Evolutionary conservation across 306 rosid genomes (phyloP), one percentile per base, ranked within the genome.

Genomic region (Quercus alba): DNA sequence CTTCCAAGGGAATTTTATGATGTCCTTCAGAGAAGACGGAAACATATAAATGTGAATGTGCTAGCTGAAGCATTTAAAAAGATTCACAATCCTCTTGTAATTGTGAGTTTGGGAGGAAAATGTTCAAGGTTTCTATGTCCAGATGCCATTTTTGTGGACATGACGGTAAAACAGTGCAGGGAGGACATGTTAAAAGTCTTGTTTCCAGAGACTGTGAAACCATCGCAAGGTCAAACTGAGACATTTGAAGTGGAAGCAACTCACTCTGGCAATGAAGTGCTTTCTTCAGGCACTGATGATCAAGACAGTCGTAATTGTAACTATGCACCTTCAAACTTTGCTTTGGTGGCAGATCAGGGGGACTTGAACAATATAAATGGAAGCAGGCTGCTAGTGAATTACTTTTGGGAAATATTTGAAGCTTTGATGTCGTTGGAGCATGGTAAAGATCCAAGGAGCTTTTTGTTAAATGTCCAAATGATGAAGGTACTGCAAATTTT

Each of bases 51-150:
- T 23, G 44, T 84, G 46, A 70, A 79, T 25, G 85, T 66, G 69
- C 57, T 85, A 59, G 93, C 91, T 2, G 79, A 76, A 75, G 90
- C 90, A 46, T 85, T 92, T 68, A 78, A 81, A 71, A 28, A 66
- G 75, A 70, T 87, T 56, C 85, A 57, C 61, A 87, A 92, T 82
- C 85, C 91, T 38, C 76, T 92, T 81, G 89, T 90, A 2, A 70
- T 86, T 79, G 91, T 81, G 26, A 71, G 78, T 51, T 78, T 83
- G 31, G 57, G 73, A 54, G 28, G 70, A 54, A 73, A 73, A 67
- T 33, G 74, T 59, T 6, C 81, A 3, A 56, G 79, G 46, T 30
- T 56, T 21, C 8, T 19, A 2, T 82, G 86, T 49, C 73, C 80
- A 28, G 86, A 87, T 83, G 90, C 87, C 3, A 52, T 87, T 28